Evolutionary conservation across 2,329 filamentous ascomycete genomes (phyloP), one percentile per base, ranked within the genome.

Genomic region (Endocalyx cinctus): DNA sequence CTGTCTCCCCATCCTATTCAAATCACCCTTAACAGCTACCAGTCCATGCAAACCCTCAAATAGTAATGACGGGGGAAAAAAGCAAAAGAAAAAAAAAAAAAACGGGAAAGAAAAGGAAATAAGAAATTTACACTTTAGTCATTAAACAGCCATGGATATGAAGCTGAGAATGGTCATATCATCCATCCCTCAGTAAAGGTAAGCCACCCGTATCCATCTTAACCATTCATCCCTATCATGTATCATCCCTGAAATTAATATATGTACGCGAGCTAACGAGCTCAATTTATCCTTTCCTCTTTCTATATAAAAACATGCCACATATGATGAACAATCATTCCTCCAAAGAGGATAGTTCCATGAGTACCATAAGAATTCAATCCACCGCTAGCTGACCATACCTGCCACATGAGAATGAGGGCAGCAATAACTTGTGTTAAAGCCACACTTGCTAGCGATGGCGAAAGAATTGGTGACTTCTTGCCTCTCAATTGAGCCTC

Each of bases 261-360:
- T 16, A 29, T 13, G 16, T 18, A 34, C 22, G 17, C 16, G 10
- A 13, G 13, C 14, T 13, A 13, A 16, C 4, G 17, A n/a, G 17
- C 17, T 26, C 8, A n/a, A 4, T 16, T 13, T 31, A 15, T 5
- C 29, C 18, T n/a, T 22, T 17, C 26, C 12, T 3, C 17, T 17
- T 11, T 33, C 34, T 41, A 54, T 15, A 37, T 33, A 29, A 58
- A 52, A 6, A 51, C 43, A 36, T 58, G 55, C 51, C 48, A 51
- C 31, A 52, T 39, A 18, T 57, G 55, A 39, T 58, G 55, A 31
- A 45, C 38, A 13, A 57, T 51, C 32, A 45, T 46, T 16, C 39
- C 39, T 10, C 51, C 47, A 25, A 57, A 51, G 15, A 56, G 37
- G 8, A 38, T 43, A 33, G 48, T 56, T 28, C 55, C 55, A 29